These are phyloP conservation scores for Gossypium trilobum DNA, from an alignment of 441 rosid species.

Conservation along the genomic window DNA sequence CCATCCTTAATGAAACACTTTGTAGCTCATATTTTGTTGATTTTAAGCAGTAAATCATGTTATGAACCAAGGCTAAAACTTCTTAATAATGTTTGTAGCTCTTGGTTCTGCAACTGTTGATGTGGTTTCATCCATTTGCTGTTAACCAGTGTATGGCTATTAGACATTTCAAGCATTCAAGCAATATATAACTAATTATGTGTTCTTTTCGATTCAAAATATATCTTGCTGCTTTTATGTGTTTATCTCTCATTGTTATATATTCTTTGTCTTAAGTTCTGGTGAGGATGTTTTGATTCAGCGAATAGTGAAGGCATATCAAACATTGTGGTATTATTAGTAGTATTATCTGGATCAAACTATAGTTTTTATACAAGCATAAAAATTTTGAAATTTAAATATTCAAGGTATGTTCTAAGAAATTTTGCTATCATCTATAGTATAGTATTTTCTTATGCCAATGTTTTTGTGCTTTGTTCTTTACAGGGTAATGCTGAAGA, in stretches of 20 bases:
- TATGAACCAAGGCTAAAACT: background rate
- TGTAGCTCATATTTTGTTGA: background rate
- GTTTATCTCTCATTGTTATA: background rate
- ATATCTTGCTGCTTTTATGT: background rate
- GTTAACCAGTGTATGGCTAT: background rate
- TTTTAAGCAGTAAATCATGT: background rate
- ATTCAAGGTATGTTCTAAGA: background rate
- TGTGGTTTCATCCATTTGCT: background rate
- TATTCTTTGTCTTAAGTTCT: background rate
- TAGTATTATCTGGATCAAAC: background rate
- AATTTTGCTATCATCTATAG: background rate
- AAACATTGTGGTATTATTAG: background rate
- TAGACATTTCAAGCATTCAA: background rate
- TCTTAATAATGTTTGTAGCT: background rate
- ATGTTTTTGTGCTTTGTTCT: slow-evolving; percentile 17
- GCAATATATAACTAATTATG: background rate
- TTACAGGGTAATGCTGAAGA: slow-evolving; percentile 59
- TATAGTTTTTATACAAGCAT: background rate
- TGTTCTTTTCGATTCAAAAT: background rate
- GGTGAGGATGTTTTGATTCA: background rate
- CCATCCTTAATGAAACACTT: background rate
- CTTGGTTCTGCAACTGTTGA: background rate
- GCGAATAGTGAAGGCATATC: background rate
- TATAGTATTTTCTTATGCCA: background rate
- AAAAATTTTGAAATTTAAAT: background rate